Evolutionary conservation across 208 protist species (phyloP), one percentile per base, ranked within the genome.

Genomic region (Phytomonas sp.): DNA sequence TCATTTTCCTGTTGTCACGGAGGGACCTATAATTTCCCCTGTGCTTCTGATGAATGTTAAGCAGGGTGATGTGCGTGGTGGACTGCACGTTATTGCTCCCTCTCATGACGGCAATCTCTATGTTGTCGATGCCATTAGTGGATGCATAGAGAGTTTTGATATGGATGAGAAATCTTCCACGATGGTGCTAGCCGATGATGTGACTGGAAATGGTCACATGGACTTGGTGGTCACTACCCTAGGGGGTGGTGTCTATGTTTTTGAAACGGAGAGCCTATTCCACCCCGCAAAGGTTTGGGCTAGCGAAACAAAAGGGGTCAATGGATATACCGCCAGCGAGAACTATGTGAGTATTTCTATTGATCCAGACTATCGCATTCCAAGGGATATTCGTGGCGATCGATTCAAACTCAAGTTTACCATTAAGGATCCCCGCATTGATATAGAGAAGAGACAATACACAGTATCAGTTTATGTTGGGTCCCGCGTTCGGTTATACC

Each of bases 121-220:
- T 72, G 75, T 96, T 26, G 83, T 97, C 17, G 78, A 88, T 32
- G 89, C 83, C 6, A 76, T 67, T 20, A 75, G 73, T 1, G 78
- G 79, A n/a, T 98, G 96, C 81, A 75, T 95, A 32, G 81, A 97
- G 67, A 79, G 64, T 31, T 85, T 97, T 60, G 96, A 98, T 67
- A 81, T 97, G 53, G 93, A 94, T 71, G 94, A 98, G 67, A 85
- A 87, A 65, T 87, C 88, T 32, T 95, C 88, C 28, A 77, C 86
- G 13, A 84, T 89, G 83, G 89, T 98, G 61, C 79, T 98, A 17
- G 88, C 87, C 9, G 89, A 97, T 66, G 96, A 98, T 75, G 62
- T 98, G 26, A 90, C 82, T 28, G 87, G 88, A 29, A 92, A 97
- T 74, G 96, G 93, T 1, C 81, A 93, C 43, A 71, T 97, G 53